Conservation (phyloP, 345 rosid genomes). For the Bruguiera parviflora region DNA sequence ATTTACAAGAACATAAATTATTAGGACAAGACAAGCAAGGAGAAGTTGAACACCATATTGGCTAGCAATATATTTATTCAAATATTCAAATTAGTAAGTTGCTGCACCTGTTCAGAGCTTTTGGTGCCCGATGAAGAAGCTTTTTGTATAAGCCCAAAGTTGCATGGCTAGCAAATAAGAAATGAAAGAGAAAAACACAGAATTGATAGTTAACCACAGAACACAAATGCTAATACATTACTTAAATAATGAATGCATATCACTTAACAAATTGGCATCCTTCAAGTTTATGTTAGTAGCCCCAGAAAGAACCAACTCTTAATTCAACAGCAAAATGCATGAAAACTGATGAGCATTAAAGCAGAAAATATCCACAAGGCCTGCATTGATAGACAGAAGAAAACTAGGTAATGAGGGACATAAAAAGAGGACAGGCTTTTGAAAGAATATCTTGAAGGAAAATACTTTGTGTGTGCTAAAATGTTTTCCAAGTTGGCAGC, state of each 20-base stretch:
- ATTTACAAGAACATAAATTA: constrained; percentile 7
- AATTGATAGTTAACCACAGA: constrained; percentile 2
- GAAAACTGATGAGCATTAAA: not conserved
- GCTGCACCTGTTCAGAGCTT: constrained; percentile 67
- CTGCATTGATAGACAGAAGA: not conserved
- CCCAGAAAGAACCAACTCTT: no score
- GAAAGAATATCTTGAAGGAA: not conserved
- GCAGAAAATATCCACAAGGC: not conserved
- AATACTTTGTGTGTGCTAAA: not conserved
- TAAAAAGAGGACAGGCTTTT: no score
- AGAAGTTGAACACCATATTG: not conserved
- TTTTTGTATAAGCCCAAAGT: constrained; percentile 90
- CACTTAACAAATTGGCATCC: no score
- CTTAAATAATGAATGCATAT: no score
- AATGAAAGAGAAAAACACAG: constrained; percentile 8
- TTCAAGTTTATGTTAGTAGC: no score
- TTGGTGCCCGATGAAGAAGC: constrained; percentile 74
- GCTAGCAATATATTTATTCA: not conserved
- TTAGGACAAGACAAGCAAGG: not conserved
- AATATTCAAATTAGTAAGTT: not conserved
- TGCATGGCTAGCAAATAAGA: constrained; percentile 66
- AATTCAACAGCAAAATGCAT: not conserved
- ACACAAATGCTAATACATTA: no score
- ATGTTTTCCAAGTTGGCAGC: not conserved
- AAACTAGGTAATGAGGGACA: not conserved